Conservation (phyloP, 805 yeast species). For the Naumovozyma baii region DNA sequence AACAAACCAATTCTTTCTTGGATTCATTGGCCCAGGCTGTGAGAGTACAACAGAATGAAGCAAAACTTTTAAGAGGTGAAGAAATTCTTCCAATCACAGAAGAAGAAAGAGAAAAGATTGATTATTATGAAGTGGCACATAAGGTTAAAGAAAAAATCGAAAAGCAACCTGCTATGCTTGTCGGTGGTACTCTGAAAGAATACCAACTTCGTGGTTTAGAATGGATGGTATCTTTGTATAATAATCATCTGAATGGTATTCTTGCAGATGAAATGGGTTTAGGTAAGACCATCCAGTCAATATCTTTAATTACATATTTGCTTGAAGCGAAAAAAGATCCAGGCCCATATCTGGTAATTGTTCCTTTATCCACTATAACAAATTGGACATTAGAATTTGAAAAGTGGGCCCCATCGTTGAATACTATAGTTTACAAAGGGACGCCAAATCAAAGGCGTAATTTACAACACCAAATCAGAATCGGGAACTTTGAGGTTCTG, state of each 20-base stretch:
- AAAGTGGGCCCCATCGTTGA: conserved; percentile 78
- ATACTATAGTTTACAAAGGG: conserved; percentile 68
- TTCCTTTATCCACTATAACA: conserved; percentile 74
- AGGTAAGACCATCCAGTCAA: conserved; percentile 88
- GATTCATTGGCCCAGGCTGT: conserved; percentile 75
- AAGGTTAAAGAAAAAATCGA: conserved; percentile 55
- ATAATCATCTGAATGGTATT: conserved; percentile 93
- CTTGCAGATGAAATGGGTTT: conserved; percentile 99
- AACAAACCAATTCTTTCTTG: conserved; percentile 69
- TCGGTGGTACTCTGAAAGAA: conserved; percentile 74
- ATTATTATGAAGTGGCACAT: conserved; percentile 78
- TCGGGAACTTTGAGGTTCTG: conserved; percentile 65
- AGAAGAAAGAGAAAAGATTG: conserved; percentile 58
- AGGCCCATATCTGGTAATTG: conserved; percentile 70
- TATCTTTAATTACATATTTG: conserved; percentile 62
- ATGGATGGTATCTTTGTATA: conserved; percentile 97
- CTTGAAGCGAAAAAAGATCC: conserved; percentile 55
- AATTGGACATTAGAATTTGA: conserved; percentile 83
- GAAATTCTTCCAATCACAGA: conserved; percentile 31
- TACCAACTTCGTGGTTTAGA: conserved; percentile 88
- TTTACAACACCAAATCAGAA: conserved; percentile 52
- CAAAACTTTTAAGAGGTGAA: conserved; percentile 26
- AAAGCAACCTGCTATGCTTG: conserved; percentile 57
- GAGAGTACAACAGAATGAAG: conserved; percentile 54
- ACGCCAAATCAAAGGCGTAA: conserved; percentile 61